phyloP scores from a whole-genome alignment of 2,329 filamentous ascomycete species.

The Apiospora aurea region DNA sequence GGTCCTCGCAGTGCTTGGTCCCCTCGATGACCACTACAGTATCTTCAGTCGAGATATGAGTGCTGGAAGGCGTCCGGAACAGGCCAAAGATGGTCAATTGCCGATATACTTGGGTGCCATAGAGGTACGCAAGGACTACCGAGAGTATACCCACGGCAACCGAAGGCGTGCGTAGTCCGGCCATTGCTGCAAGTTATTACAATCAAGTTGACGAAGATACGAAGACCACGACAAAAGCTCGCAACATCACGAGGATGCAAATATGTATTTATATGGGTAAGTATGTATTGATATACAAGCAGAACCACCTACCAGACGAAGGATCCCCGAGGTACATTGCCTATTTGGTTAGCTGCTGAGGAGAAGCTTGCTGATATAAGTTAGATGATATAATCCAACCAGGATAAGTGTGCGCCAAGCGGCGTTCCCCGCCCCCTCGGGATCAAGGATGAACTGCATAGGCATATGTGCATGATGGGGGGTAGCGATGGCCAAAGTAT shows the following conservation, averaged over 20 bases:
- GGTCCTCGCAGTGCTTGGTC: slow-evolving; percentile 65
- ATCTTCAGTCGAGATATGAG: slow-evolving; percentile 35
- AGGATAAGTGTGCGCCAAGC: background rate
- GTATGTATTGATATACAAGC: background rate
- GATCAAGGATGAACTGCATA: background rate
- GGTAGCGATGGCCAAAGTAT: background rate
- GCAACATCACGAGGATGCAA: background rate
- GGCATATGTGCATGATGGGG: background rate
- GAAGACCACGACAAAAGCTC: background rate
- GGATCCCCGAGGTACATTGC: background rate
- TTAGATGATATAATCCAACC: slow-evolving; percentile 4
- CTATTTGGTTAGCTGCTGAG: background rate
- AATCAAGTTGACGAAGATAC: background rate
- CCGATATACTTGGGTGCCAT: slow-evolving; percentile 24
- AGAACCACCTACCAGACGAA: background rate
- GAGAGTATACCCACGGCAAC: slow-evolving; percentile 25
- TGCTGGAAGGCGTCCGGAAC: slow-evolving; percentile 31
- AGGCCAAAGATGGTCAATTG: slow-evolving; percentile 31
- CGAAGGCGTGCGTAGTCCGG: slow-evolving; percentile 7
- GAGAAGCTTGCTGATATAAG: background rate
- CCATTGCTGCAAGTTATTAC: background rate
- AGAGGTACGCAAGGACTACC: slow-evolving; percentile 24
- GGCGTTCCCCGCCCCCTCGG: background rate
- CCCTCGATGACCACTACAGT: slow-evolving; percentile 53
- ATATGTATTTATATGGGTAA: background rate